phyloP scores from a whole-genome alignment of 2,329 filamentous ascomycete genomes.

The Sclerotinia sclerotiorum region DNA sequence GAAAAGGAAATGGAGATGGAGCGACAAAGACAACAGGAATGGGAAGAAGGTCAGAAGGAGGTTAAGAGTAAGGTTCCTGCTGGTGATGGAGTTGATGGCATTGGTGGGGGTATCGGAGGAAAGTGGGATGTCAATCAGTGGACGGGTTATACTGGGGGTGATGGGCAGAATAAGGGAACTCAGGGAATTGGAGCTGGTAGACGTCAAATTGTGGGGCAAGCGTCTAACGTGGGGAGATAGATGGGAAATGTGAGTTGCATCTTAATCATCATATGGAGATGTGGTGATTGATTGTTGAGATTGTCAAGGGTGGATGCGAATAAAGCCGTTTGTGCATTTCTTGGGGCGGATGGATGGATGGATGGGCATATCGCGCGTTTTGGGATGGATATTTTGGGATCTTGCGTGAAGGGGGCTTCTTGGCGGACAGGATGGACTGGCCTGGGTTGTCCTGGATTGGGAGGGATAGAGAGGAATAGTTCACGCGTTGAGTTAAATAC shows the following conservation, averaged over 20 bases:
- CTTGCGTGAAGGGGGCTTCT: not conserved
- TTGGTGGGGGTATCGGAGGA: slow-evolving; percentile 65
- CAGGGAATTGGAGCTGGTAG: slow-evolving; percentile 68
- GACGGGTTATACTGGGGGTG: slow-evolving; percentile 71
- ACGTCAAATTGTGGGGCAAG: slow-evolving; percentile 76
- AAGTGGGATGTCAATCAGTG: slow-evolving; percentile 62
- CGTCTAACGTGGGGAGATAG: slow-evolving; percentile 47
- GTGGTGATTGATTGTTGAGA: not conserved
- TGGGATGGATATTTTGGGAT: slow-evolving; percentile 13
- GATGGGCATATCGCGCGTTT: not conserved
- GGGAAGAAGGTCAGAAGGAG: slow-evolving; percentile 72
- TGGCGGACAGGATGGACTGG: not conserved
- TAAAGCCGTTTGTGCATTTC: not conserved
- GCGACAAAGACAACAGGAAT: slow-evolving; percentile 57
- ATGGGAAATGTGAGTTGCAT: not conserved
- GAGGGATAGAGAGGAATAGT: not conserved
- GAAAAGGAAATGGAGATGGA: slow-evolving; percentile 63
- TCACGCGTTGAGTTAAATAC: not conserved
- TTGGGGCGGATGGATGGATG: not conserved
- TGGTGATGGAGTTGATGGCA: slow-evolving; percentile 56
- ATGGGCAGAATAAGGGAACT: slow-evolving; percentile 66
- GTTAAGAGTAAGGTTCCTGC: slow-evolving; percentile 51
- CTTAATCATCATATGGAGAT: not conserved
- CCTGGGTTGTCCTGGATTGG: not conserved
- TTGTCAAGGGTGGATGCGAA: not conserved